Evolutionary conservation across 2,329 filamentous ascomycete species (phyloP), one percentile per base, ranked within the genome.

Genomic region (Phialophora verrucosa): DNA sequence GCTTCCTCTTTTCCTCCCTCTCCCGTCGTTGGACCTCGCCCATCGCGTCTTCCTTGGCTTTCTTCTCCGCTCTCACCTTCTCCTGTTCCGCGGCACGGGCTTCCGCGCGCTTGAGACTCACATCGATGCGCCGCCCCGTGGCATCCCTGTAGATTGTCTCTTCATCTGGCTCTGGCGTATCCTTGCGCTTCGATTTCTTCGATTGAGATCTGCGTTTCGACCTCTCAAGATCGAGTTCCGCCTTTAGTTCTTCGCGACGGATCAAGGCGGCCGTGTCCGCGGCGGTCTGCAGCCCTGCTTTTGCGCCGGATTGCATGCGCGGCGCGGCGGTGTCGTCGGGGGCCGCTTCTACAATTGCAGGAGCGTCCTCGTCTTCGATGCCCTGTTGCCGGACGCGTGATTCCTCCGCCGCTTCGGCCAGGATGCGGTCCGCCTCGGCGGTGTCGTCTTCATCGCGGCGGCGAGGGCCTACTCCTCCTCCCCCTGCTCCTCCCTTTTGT

Each of bases 111-210:
- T 92, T 92, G 90, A 97, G 92, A 20, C 90, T 89, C 27, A 98
- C 87, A 75, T 99, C 96, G 70, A 99, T 93, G 63, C 96, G 89
- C n/a, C 93, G 87, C 12, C 95, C 95, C 2, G 91, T 95, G 11
- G 96, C 95, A 79, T 99, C 95, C 73, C 95, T 91, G 77, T 98
- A 97, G 27, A 97, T 93, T 0, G 94, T 96, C 79, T 97, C 92
- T 73, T 90, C 85, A 35, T 86, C 85, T 64, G 79, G 76, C 0
- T 76, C 80, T 55, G 17, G 14, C 68, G 76, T 80, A 65, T 80
- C 83, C 38, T 78, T 58, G 17, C 44, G 25, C 49, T 56, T 49
- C 29, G 50, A 54, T 56, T 57, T 54, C 44, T 68, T 75, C 5
- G 55, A 55, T 27, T 51, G 61, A 7, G 63, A 53, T 10, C 60